Evolutionary conservation across 768 basidiomycete species (phyloP), one percentile per base, ranked within the genome.

Genomic region (Kwoniella bestiolae): DNA sequence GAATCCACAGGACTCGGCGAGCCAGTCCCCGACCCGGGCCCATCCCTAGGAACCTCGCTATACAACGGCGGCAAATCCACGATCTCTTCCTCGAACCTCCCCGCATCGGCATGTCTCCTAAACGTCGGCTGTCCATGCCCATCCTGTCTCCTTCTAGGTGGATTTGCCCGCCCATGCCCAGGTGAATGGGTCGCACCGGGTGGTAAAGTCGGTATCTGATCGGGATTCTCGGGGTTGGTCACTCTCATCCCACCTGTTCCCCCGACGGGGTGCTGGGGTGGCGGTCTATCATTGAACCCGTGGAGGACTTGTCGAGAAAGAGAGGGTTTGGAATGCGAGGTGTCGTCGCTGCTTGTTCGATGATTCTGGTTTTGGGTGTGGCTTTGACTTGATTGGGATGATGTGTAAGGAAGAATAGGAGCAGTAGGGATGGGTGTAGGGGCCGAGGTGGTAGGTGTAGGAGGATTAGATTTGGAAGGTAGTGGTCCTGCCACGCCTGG

Each of bases 61-160:
- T 77, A 77, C 68, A 75, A 51, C 23, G 76, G 76, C 21, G 76
- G 76, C 12, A 77, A 49, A 63, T 77, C 76, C 29, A 77, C 72
- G 7, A 75, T 59, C n/a, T 73, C 70, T 29, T 66, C 70, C 26
- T 65, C 55, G n/a, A 67, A 50, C 49, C 67, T 21, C 3, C 71
- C 71, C 25, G 65, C 71, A 70, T 76, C 75, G n/a, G 64, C 70
- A 55, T 76, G 75, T 38, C 72, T 29, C 38, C 72, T 68, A 41
- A 72, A 76, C 16, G 70, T 68, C 38, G 63, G 70, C 5, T 50
- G 56, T 56, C 49, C 56, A 46, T 41, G 21, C n/a, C 29, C 47
- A 4, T 25, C 29, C 11, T 50, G 34, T 23, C 50, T 44, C 28
- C 58, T 45, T 51, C 70, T 51, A 1, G 63, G 63, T 34, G 47